Evolutionary conservation across 1,284 basidiomycete species (phyloP).

Genomic region (Flammula alnicola): DNA sequence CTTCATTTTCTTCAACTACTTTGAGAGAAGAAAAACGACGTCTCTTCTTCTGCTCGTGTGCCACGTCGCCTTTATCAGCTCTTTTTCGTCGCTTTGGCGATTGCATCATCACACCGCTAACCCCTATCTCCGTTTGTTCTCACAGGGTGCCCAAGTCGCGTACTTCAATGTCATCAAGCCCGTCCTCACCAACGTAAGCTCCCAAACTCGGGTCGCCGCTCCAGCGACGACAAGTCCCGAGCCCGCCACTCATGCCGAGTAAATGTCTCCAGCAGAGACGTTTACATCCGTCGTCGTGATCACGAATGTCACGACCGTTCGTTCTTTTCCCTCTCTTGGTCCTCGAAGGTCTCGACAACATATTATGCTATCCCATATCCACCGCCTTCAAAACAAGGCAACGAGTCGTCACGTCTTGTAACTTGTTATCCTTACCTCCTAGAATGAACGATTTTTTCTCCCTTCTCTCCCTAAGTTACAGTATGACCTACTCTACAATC

Average conservation of each 20-base stretch:
- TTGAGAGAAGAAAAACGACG: constrained; percentile 2
- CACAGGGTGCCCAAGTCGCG: constrained; percentile 73
- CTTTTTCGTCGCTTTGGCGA: constrained; percentile 23
- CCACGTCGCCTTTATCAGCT: constrained; percentile 20
- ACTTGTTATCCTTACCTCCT: constrained; percentile 4
- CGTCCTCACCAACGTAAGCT: constrained; percentile 58
- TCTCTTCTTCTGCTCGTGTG: constrained; percentile 20
- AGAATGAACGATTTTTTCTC: neutral
- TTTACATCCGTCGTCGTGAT: neutral
- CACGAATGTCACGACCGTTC: neutral
- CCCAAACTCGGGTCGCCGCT: constrained; percentile 39
- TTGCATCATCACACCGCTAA: constrained; percentile 18
- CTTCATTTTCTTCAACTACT: constrained; percentile 5
- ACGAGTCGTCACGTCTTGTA: constrained; percentile 5
- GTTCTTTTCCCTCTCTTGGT: neutral
- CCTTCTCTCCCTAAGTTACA: neutral
- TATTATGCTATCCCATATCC: constrained; percentile 7
- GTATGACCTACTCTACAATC: constrained; percentile 1
- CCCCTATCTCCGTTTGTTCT: constrained; percentile 32
- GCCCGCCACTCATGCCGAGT: constrained; percentile 33
- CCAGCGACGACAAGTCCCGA: constrained; percentile 42
- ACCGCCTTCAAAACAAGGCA: neutral
- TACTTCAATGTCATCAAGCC: constrained; percentile 76
- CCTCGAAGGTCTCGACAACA: neutral
- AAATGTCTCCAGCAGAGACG: constrained; percentile 24